Evolutionary conservation across 2,329 filamentous ascomycete species (phyloP), one percentile per base, ranked within the genome.

Genomic region (Pseudogymnoascus sp.): DNA sequence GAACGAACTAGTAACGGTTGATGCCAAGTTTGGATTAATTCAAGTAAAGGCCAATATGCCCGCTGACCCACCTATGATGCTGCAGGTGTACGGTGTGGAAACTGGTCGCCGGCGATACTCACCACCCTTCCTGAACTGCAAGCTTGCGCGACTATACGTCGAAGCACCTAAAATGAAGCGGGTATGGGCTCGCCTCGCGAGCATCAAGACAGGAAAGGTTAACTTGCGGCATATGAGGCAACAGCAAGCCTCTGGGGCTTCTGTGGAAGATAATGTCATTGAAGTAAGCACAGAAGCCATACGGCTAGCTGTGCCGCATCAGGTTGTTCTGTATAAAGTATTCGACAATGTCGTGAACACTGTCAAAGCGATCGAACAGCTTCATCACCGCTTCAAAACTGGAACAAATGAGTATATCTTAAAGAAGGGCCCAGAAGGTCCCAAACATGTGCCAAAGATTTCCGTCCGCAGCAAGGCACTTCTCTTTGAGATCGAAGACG

Each of bases 331-430:
- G 69, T 89, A 94, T 74, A 88, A 87, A 63, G 88, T 99, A 63
- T 89, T 93, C n/a, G 94, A 99, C 75, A 99, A 97, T 69, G 78
- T 95, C 59, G 85, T 90, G 67, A 99, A 97, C 68, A 86, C 90
- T 0, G 77, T 89, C 66, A 99, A 99, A 74, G 89, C 92, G 1
- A 85, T 88, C 14, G 83, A 93, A 70, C 94, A 99, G 70, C 81
- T 99, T n/a, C 89, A 95, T 65, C 90, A 97, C 74, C 87, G 93
- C 9, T 96, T 97, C 78, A 86, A 85, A 71, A 96, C 91, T 0
- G 89, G 89, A 0, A 91, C 87, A 0, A 89, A 93, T 67, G 90
- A 96, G 64, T 96, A 96, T 71, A 87, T 96, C 36, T 79, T 96
- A 2, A 86, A 89, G 14, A 97, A 96, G 74, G 82, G 83, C 8